phyloP scores from a whole-genome alignment of 345 rosid genomes.

The Ceriops tagal region DNA sequence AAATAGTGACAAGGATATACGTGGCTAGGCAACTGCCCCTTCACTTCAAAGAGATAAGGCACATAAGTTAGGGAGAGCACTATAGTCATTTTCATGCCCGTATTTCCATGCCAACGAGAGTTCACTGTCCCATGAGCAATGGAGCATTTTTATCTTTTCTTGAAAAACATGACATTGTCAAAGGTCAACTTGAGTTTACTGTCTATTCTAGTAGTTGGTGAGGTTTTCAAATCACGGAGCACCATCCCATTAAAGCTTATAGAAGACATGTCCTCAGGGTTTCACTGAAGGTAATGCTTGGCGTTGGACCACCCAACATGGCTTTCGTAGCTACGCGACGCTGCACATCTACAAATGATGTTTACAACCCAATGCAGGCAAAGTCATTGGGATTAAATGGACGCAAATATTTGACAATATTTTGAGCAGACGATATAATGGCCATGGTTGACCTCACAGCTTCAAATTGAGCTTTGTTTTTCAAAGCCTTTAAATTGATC shows the following conservation, averaged over 20 bases:
- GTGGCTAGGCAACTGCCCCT: not conserved
- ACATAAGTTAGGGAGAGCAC: not conserved
- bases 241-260: not conserved
- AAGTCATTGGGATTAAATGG: too few species aligned
- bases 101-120: not conserved
- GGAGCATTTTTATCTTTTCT: too few species aligned
- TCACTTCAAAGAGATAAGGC: not conserved
- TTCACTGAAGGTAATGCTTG: conserved; percentile 10
- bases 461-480: too few species aligned
- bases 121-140: not conserved
- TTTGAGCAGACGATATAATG: too few species aligned
- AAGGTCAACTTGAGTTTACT: conserved; percentile 4
- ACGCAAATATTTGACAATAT: too few species aligned
- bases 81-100: not conserved
- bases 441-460: too few species aligned
- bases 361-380: too few species aligned
- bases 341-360: not conserved
- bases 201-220: not conserved
- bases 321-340: conserved; percentile 12
- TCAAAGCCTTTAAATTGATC: too few species aligned
- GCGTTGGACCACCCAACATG: not conserved
- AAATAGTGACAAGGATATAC: not conserved
- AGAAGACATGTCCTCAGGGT: not conserved
- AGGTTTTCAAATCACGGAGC: conserved; percentile 7
- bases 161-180: not conserved